Percentiles rank a stretch among this genome's conserved stretches.
Conservation (phyloP, 208 protist species). For the Zelonia costaricensis region DNA sequence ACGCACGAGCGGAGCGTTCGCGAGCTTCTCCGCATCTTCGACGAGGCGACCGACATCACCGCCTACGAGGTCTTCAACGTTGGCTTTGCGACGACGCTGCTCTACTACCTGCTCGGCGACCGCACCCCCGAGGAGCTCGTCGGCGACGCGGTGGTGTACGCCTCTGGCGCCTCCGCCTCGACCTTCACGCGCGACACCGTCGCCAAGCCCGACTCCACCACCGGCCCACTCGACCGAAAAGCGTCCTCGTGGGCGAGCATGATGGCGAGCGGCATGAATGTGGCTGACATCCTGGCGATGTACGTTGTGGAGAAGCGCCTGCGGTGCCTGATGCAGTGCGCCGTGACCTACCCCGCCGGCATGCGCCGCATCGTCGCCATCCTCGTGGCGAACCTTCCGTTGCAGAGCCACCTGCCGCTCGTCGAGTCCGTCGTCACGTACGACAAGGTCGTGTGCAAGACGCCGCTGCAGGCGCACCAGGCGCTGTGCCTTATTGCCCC, state of each 20-base stretch:
- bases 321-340: slow-evolving; percentile 42
- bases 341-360: slow-evolving; percentile 29
- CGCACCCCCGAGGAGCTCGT: slow-evolving; percentile 32
- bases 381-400: slow-evolving; percentile 49
- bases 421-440: slow-evolving; percentile 75
- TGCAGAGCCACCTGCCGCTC: slow-evolving; percentile 55
- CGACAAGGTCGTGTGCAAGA: slow-evolving; percentile 51
- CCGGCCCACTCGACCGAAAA: slow-evolving; percentile 19
- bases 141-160: slow-evolving; percentile 25
- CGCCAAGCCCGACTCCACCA: slow-evolving; percentile 3
- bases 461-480: slow-evolving; percentile 55
- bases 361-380: slow-evolving; percentile 49
- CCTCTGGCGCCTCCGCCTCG: slow-evolving; percentile 35
- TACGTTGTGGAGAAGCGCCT: slow-evolving; percentile 45
- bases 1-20: slow-evolving; percentile 30
- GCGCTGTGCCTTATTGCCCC: slow-evolving; percentile 50
- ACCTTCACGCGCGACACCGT: slow-evolving; percentile 22
- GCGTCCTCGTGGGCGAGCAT: slow-evolving; percentile 38
- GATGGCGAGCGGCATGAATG: slow-evolving; percentile 45
- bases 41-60: slow-evolving; percentile 35
- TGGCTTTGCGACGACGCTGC: slow-evolving; percentile 31
- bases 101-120: slow-evolving; percentile 49
- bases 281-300: slow-evolving; percentile 44
- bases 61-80: slow-evolving; percentile 53
- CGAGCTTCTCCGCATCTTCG: slow-evolving; percentile 36